Evolutionary conservation across 2,329 filamentous ascomycete genomes (phyloP).

Genomic region (Phyllosticta paracitricarpa): DNA sequence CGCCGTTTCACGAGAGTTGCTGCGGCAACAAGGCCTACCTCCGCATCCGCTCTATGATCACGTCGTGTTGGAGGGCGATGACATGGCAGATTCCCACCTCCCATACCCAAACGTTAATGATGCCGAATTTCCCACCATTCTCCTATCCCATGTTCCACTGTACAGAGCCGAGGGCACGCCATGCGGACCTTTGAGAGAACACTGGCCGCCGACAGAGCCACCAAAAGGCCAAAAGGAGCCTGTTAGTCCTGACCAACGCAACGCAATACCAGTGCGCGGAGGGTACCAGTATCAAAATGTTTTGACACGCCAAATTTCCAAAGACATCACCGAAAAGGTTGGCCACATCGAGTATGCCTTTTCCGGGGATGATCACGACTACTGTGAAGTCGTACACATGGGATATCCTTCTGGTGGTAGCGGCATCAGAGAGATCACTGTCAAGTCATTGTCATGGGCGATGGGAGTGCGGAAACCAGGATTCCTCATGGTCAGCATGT

Average conservation of each 20-base stretch:
- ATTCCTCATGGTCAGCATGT: conserved; percentile 79
- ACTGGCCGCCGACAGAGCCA: conserved; percentile 60
- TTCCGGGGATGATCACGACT: conserved; percentile 95
- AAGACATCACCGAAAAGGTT: conserved; percentile 63
- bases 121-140: conserved; percentile 70
- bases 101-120: conserved; percentile 32
- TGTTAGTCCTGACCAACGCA: conserved; percentile 54
- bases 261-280: conserved; percentile 63
- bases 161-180: conserved; percentile 74
- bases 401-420: conserved; percentile 50
- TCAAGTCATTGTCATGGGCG: conserved; percentile 90
- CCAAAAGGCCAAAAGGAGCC: conserved; percentile 47
- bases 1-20: conserved; percentile 59
- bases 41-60: conserved; percentile 49
- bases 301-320: conserved; percentile 64
- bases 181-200: conserved; percentile 79
- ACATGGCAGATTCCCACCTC: conserved; percentile 23
- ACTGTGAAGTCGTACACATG: conserved; percentile 80
- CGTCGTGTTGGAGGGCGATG: conserved; percentile 47
- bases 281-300: conserved; percentile 99
- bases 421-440: conserved; percentile 67
- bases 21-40: conserved; percentile 50
- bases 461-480: conserved; percentile 89
- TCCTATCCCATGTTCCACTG: conserved; percentile 85
- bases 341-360: conserved; percentile 81